phyloP scores from a whole-genome alignment of 2,329 filamentous ascomycete species.

The Paracamarosporium sp. region DNA sequence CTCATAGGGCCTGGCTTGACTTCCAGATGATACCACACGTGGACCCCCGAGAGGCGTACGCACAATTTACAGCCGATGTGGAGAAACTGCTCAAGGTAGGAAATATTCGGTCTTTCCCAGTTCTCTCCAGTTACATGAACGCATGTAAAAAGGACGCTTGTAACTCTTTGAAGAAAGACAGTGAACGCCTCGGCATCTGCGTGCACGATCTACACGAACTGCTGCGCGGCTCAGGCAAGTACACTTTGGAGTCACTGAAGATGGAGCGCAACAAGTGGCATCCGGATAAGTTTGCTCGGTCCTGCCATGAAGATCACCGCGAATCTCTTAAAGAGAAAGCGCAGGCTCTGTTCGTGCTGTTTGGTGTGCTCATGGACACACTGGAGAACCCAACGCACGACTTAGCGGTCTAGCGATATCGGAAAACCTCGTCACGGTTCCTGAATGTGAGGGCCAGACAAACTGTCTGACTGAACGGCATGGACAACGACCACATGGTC shows the following conservation, averaged over 20 bases:
- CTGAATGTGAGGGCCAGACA: not conserved
- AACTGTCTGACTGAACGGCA: not conserved
- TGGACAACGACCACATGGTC: not conserved
- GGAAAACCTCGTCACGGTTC: not conserved
- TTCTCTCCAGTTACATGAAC: conserved; percentile 25
- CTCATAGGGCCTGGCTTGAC: conserved; percentile 32
- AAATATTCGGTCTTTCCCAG: conserved; percentile 25
- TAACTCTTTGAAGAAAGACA: conserved; percentile 22
- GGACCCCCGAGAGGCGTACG: conserved; percentile 24
- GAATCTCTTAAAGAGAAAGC: conserved; percentile 31
- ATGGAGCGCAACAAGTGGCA: conserved; percentile 39
- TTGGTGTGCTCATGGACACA: conserved; percentile 34
- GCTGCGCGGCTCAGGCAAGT: conserved; percentile 31
- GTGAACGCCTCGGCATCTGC: conserved; percentile 29
- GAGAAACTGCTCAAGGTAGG: conserved; percentile 22
- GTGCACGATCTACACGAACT: conserved; percentile 34
- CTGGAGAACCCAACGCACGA: conserved; percentile 3
- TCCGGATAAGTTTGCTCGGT: conserved; percentile 39
- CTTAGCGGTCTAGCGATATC: not conserved
- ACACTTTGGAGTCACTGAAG: conserved; percentile 33
- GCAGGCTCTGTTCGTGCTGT: conserved; percentile 37
- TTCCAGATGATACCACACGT: conserved; percentile 20
- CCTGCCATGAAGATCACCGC: conserved; percentile 26
- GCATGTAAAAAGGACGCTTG: conserved; percentile 28
- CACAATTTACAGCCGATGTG: conserved; percentile 23